Evolutionary conservation across 345 rosid species (phyloP), one percentile per base, ranked within the genome.

Genomic region (Psidium guajava): DNA sequence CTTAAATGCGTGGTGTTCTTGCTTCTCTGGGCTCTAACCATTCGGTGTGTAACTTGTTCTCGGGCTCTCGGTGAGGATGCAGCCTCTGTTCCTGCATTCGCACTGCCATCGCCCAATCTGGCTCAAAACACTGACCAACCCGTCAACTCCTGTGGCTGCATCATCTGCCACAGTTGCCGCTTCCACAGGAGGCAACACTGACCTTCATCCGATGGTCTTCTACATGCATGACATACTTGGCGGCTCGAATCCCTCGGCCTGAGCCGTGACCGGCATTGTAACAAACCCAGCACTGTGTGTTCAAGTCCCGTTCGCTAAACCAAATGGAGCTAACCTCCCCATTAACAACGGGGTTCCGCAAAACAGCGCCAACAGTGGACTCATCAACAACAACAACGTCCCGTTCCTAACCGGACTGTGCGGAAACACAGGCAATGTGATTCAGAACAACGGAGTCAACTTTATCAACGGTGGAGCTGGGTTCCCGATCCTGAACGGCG

Each of bases 211-310:
- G 40, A 54, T 93, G 82, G 86, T 86, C 82, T 96, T 96, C 91
- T 95, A 87, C 89, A 93, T 94, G 95, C 98, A 96, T 25, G 99
- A 96, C 87, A 92, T 96, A 83, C 92, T 94, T 18, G 96, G 96
- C 2, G 98, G 98, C n/a, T 91, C 96, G 20, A 93, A 92, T 87
- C 98, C 98, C 11, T 86, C 94, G 0, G 97, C 98, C 16, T 86
- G 89, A 86, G 97, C 98, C 1, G 97, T 95, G 24, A 95, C 97
- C 0, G 97, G 98, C 59, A 86, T 95, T 1, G 96, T 94, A 6
- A 85, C 91, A 53, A 96, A 93, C 86, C 93, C 96, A 0, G 97
- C 98, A 8, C 84, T 91, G 85, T 90, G 86, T 8, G 96, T 98
- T 14, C 98, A 95, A 85, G 91, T 97, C 75, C 95, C 98, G 6